Evolutionary conservation across 2,329 filamentous ascomycete species (phyloP).

Genomic region (Pochonia chlamydosporia): DNA sequence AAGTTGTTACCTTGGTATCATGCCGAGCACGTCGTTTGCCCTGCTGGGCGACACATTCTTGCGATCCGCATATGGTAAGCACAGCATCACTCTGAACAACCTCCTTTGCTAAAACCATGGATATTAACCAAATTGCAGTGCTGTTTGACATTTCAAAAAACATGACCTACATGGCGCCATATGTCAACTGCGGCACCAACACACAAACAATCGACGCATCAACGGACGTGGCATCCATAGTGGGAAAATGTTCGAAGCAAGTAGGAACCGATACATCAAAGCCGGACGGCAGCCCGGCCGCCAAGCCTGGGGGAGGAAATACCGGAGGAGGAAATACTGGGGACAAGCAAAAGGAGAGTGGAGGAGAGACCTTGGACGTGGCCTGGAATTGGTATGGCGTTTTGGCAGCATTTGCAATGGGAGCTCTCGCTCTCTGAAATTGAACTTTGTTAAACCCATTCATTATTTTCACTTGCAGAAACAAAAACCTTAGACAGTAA

Average conservation of each 20-base stretch:
- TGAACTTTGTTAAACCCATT: no score
- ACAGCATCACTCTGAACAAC: background rate
- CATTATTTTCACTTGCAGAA: no score
- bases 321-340: background rate
- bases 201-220: conserved; percentile 12
- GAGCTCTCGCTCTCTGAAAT: background rate
- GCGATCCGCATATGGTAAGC: conserved; percentile 44
- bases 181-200: conserved; percentile 40
- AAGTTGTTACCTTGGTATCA: conserved; percentile 44
- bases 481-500: no score
- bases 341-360: background rate
- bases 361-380: background rate
- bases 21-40: conserved; percentile 38
- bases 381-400: background rate
- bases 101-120: background rate
- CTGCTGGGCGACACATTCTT: conserved; percentile 50
- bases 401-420: background rate
- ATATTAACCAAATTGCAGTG: conserved; percentile 19
- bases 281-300: background rate
- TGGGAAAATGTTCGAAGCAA: conserved; percentile 11
- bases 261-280: background rate
- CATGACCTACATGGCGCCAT: conserved; percentile 43
- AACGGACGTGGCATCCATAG: conserved; percentile 11
- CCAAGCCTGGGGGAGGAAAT: background rate
- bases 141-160: conserved; percentile 47